These are phyloP conservation scores for Auricularia auricula-judae DNA, from an alignment of 768 basidiomycete species.

Conservation along the genomic window DNA sequence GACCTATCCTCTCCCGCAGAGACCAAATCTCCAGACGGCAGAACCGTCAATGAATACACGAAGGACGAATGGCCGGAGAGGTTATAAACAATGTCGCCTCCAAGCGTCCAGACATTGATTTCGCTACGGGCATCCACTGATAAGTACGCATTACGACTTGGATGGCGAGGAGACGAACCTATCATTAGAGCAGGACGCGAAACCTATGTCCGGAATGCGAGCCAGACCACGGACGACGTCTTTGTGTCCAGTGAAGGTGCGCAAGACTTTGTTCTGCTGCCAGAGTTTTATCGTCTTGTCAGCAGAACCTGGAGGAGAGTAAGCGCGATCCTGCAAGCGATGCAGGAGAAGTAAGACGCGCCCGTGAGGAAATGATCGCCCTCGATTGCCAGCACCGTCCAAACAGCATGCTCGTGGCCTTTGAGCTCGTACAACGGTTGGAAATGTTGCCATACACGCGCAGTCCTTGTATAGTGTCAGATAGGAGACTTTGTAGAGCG, in stretches of 20 bases:
- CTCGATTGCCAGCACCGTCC: constrained; percentile 79
- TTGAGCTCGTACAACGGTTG: constrained; percentile 58
- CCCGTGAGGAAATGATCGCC: constrained; percentile 76
- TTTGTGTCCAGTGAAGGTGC: constrained; percentile 75
- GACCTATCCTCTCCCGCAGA: constrained; percentile 94
- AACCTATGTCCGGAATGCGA: constrained; percentile 73
- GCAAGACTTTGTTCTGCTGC: constrained; percentile 61
- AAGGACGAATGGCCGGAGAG: constrained; percentile 96
- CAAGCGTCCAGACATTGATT: constrained; percentile 85
- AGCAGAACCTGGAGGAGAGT: constrained; percentile 57
- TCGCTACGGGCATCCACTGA: constrained; percentile 39
- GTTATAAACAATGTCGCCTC: constrained; percentile 62
- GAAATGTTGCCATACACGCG: constrained; percentile 87
- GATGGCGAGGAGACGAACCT: constrained; percentile 36
- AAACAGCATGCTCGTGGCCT: constrained; percentile 86
- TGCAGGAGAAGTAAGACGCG: constrained; percentile 19
- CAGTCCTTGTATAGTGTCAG: constrained; percentile 46
- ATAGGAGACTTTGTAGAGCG: not conserved
- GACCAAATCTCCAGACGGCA: constrained; percentile 73
- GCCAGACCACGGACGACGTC: constrained; percentile 86
- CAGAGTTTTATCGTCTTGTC: constrained; percentile 91
- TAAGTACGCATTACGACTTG: not conserved
- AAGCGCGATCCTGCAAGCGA: constrained; percentile 4
- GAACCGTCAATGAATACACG: constrained; percentile 78
- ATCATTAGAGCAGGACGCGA: constrained; percentile 94